Conservation (phyloP, 768 basidiomycete genomes). For the Tubosaeta sp. region DNA sequence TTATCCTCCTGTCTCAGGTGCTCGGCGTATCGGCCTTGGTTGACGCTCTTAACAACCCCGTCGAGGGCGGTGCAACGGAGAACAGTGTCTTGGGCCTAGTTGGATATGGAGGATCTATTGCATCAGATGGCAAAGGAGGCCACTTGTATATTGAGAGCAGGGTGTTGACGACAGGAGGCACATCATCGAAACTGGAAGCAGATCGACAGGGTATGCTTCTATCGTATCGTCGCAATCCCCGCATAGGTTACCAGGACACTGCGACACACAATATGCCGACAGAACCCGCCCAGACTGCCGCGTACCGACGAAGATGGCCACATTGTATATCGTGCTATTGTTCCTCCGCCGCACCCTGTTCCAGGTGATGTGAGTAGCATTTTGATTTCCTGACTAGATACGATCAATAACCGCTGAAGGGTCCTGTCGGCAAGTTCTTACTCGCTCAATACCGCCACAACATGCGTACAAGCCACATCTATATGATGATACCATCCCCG, state of each 20-base stretch:
- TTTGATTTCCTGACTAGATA: slow-evolving; percentile 1
- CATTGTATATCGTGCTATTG: slow-evolving; percentile 68
- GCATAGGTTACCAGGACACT: slow-evolving; percentile 18
- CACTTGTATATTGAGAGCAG: slow-evolving; percentile 79
- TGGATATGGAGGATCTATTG: slow-evolving; percentile 66
- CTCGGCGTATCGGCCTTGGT: slow-evolving; percentile 77
- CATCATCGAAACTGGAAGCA: slow-evolving; percentile 77
- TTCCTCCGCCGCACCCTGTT: slow-evolving; percentile 65
- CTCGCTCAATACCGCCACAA: slow-evolving; percentile 58
- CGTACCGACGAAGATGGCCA: slow-evolving; percentile 55
- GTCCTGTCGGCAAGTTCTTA: slow-evolving; percentile 67
- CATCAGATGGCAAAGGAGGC: slow-evolving; percentile 83
- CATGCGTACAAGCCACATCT: slow-evolving; percentile 77
- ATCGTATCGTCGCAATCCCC: slow-evolving; percentile 31
- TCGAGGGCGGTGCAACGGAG: slow-evolving; percentile 59
- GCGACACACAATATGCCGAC: slow-evolving; percentile 50
- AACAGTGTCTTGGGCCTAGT: slow-evolving; percentile 75
- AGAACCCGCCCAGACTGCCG: slow-evolving; percentile 66
- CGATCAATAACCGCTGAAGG: slow-evolving; percentile 34
- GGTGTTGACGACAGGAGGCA: slow-evolving; percentile 53
- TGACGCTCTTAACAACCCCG: slow-evolving; percentile 68
- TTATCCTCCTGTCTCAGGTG: slow-evolving; percentile 81
- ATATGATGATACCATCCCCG: slow-evolving; percentile 65
- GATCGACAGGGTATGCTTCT: slow-evolving; percentile 49
- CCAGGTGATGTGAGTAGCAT: slow-evolving; percentile 54